phyloP scores from a whole-genome alignment of 768 basidiomycete genomes.

The Lentinula raphanica region DNA sequence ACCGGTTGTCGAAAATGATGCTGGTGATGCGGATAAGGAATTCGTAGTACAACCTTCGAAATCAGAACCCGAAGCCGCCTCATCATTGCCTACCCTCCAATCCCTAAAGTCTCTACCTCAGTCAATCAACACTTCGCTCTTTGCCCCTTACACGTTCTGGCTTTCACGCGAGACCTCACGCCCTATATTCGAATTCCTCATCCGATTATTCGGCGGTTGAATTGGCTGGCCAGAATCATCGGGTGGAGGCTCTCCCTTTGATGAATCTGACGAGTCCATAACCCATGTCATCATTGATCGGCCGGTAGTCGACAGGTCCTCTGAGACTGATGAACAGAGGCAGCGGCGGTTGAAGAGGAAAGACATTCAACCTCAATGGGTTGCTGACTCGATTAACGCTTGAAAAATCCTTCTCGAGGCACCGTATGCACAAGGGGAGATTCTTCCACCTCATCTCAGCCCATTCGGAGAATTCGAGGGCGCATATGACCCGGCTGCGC shows the following conservation, averaged over 20 bases:
- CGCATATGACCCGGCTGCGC: constrained; percentile 62
- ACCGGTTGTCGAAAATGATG: constrained; percentile 27
- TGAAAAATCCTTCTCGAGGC: constrained; percentile 82
- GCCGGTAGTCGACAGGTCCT: constrained; percentile 47
- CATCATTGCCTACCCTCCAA: constrained; percentile 63
- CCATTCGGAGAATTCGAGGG: constrained; percentile 85
- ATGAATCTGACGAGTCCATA: constrained; percentile 75
- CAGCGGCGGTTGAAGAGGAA: constrained; percentile 66
- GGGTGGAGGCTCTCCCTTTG: constrained; percentile 75
- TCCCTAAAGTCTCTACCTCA: constrained; percentile 57
- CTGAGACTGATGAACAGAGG: constrained; percentile 53
- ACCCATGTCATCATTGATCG: constrained; percentile 96
- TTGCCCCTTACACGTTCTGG: constrained; percentile 86
- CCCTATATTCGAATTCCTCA: constrained; percentile 88
- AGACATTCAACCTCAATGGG: constrained; percentile 96
- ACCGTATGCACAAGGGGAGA: constrained; percentile 77
- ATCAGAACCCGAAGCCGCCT: constrained; percentile 37
- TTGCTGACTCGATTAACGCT: constrained; percentile 91
- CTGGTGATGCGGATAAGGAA: constrained; percentile 51
- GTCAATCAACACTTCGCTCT: constrained; percentile 56
- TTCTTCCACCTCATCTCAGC: constrained; percentile 90
- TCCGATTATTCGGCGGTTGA: constrained; percentile 87
- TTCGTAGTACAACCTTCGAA: constrained; percentile 60
- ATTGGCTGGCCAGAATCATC: constrained; percentile 86
- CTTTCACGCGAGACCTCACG: constrained; percentile 91